phyloP scores from a whole-genome alignment of 306 rosid genomes.

The Cajanus cajan region DNA sequence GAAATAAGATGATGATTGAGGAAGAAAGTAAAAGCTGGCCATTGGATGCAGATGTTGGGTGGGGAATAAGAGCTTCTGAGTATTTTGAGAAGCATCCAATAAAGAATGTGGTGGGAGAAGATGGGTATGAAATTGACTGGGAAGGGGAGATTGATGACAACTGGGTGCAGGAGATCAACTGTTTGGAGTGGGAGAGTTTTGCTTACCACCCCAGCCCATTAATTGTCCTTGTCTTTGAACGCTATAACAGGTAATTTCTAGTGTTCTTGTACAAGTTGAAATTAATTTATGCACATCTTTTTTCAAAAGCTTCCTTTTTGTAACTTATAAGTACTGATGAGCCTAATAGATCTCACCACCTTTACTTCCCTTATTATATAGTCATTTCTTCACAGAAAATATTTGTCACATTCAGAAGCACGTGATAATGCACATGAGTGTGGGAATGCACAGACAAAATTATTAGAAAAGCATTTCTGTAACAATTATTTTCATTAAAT shows the following conservation, averaged over 20 bases:
- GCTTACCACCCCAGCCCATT: conserved; percentile 96
- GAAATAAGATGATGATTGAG: conserved; percentile 65
- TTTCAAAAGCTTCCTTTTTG: neutral
- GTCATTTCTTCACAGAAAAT: neutral
- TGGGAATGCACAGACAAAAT: neutral
- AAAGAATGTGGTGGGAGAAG: conserved; percentile 69
- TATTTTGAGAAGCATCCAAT: conserved; percentile 87
- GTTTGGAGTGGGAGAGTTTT: conserved; percentile 92
- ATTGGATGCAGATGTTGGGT: conserved; percentile 88
- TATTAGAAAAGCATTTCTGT: neutral
- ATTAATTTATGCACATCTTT: neutral
- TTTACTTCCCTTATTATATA: neutral
- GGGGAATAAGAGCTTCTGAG: conserved; percentile 91
- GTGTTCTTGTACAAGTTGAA: neutral
- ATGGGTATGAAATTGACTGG: conserved; percentile 88
- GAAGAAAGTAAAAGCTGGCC: conserved; percentile 88
- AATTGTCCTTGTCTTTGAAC: conserved; percentile 82
- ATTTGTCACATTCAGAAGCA: neutral
- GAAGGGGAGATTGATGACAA: conserved; percentile 92
- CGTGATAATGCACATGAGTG: neutral
- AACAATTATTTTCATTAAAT: neutral
- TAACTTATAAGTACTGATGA: neutral
- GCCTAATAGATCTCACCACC: neutral
- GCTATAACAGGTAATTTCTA: conserved; percentile 64
- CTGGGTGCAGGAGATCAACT: conserved; percentile 94